Evolutionary conservation across 495 filamentous ascomycete species (phyloP), one percentile per base, ranked within the genome.

Genomic region (Cladorrhinum samala): DNA sequence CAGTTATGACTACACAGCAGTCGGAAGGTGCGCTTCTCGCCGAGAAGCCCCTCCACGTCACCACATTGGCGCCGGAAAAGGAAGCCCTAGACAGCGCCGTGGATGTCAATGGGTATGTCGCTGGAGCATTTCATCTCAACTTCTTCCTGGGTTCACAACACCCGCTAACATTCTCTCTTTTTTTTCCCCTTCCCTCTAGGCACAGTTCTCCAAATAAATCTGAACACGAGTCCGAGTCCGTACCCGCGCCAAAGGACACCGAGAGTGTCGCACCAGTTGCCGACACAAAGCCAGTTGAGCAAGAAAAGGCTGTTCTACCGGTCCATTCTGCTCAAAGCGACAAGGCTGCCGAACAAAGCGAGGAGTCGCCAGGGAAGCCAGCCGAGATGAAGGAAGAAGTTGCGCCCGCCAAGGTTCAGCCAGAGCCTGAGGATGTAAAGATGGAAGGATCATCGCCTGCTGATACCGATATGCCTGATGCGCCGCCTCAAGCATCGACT

Each of bases 1-100:
- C 73, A 68, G 69, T 75, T 49, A 82, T 84, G 79, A 72, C 77
- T n/a, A 74, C 80, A 49, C 71, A 70, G 37, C 67, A 72, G 19
- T 58, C 72, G 50, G 75, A 80, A 51, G 64, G 62, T 40, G 60
- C 67, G 57, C 57, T 71, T 52, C 65, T 76, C 38, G 72, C 77
- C 55, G 69, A 72, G 49, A 82, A 78, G 67, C 64, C 68, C 17
- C 64, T 73, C 55, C 67, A 69, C 57, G 72, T n/a, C n/a, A n/a
- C 74, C 69, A 67, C 74, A 46, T 46, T 78, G 33, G 67, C 72
- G 53, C 37, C 59, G 30, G 69, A 74, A 17, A 66, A 72, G 49
- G 74, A 78, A 58, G 53, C 40, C 20, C 51, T 55, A 30, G 60
- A 65, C 40, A 59, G 63, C 44, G 52, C 41, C 37, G 8, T 41